A percentile compares a stretch with the other conserved stretches of the same genome.
phyloP scores from a whole-genome alignment of 768 basidiomycete genomes.

The Suillus sp. region DNA sequence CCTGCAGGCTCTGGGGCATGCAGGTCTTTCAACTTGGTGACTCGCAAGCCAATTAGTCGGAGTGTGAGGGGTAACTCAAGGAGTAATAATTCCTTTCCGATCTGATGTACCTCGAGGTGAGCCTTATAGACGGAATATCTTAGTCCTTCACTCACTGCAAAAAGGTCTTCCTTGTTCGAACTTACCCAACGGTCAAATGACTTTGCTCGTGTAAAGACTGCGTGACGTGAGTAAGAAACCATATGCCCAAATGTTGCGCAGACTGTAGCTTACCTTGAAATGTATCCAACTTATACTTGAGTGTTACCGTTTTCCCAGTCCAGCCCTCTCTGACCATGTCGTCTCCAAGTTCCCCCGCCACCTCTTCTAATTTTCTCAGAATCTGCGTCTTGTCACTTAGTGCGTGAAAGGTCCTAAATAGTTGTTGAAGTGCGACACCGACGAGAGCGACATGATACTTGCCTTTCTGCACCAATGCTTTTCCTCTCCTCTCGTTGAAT shows the following conservation, averaged over 20 bases:
- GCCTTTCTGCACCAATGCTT: constrained; percentile 93
- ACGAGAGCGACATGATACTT: neutral
- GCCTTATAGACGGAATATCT: constrained; percentile 12
- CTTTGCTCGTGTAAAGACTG: constrained; percentile 82
- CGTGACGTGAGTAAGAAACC: constrained; percentile 10
- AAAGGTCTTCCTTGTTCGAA: constrained; percentile 74
- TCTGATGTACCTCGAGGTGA: constrained; percentile 40
- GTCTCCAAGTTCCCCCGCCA: constrained; percentile 77
- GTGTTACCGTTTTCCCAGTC: constrained; percentile 84
- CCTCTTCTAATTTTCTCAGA: constrained; percentile 73
- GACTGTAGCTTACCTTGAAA: constrained; percentile 61
- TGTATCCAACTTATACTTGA: constrained; percentile 92
- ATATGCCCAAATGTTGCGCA: neutral
- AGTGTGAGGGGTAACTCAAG: constrained; percentile 79
- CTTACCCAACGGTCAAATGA: constrained; percentile 77
- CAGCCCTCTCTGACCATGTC: constrained; percentile 83
- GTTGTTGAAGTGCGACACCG: constrained; percentile 4
- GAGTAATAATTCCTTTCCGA: constrained; percentile 79
- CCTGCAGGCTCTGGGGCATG: constrained; percentile 42
- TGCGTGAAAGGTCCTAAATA: constrained; percentile 71
- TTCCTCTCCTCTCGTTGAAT: constrained; percentile 80
- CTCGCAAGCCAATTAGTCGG: constrained; percentile 83
- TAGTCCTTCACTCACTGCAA: constrained; percentile 51
- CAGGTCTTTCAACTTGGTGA: constrained; percentile 89
- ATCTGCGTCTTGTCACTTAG: constrained; percentile 67